These are phyloP conservation scores for Cytauxzoon felis DNA, from an alignment of 169 alveolate species.

Conservation along the genomic window DNA sequence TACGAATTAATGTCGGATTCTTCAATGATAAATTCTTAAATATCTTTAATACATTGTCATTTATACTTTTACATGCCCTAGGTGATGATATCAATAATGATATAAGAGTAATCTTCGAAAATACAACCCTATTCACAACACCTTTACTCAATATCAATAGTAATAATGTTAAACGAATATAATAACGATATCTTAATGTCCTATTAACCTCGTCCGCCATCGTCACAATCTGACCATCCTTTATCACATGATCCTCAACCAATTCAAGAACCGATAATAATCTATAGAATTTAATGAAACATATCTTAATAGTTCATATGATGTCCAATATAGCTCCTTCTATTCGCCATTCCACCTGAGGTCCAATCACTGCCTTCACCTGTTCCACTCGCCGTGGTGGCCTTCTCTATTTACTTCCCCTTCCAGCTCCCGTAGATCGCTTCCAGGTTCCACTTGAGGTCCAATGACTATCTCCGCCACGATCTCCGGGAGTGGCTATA, in stretches of 20 bases:
- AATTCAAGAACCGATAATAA: conserved; percentile 13
- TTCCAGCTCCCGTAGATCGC: too few species aligned
- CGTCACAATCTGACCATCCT: conserved; percentile 19
- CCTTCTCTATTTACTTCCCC: too few species aligned
- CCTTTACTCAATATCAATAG: conserved; percentile 2
- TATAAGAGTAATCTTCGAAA: conserved; percentile 19
- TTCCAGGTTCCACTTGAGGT: too few species aligned
- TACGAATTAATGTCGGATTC: conserved; percentile 13
- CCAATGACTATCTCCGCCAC: too few species aligned
- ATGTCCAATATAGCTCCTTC: too few species aligned
- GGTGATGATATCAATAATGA: conserved; percentile 21
- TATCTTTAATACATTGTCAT: background rate
- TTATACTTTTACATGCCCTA: conserved; percentile 14
- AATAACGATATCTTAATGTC: conserved; percentile 33
- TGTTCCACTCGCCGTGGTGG: too few species aligned
- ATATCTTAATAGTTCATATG: background rate
- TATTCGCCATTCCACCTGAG: too few species aligned
- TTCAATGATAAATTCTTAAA: conserved; percentile 12
- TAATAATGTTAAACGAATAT: conserved; percentile 4
- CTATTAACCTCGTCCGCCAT: conserved; percentile 44
- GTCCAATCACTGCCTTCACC: too few species aligned
- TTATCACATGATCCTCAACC: conserved; percentile 23
- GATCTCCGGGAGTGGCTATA: too few species aligned
- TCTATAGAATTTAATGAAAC: background rate
- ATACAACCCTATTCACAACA: conserved; percentile 23